Conservation (phyloP, 2,329 filamentous ascomycete genomes). For the Trichophyton rubrum region DNA sequence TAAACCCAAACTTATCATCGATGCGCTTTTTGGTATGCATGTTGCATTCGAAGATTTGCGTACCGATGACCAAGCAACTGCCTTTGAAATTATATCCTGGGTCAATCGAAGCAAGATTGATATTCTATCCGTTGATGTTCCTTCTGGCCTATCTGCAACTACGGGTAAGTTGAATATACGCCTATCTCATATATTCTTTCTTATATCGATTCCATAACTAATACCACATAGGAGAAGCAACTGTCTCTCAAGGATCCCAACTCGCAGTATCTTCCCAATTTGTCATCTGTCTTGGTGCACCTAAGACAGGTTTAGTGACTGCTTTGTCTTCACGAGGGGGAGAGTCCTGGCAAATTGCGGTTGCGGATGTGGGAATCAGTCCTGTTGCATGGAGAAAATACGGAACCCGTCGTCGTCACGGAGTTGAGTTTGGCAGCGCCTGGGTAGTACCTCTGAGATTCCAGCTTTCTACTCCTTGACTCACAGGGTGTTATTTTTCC, state of each 20-base stretch:
- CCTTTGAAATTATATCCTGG: constrained; percentile 87
- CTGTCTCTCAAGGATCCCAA: constrained; percentile 56
- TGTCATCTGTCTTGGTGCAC: constrained; percentile 74
- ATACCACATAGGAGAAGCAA: constrained; percentile 36
- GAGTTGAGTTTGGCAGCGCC: constrained; percentile 74
- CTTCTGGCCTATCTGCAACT: constrained; percentile 72
- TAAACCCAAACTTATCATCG: constrained; percentile 68
- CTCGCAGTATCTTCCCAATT: constrained; percentile 72
- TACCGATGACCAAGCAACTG: constrained; percentile 66
- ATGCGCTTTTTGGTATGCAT: constrained; percentile 76
- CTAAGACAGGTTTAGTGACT: constrained; percentile 70
- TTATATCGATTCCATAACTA: neutral
- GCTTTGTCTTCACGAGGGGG: constrained; percentile 54
- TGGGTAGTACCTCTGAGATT: constrained; percentile 66
- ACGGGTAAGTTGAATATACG: constrained; percentile 46
- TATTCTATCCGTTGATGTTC: constrained; percentile 78
- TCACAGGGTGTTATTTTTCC: neutral
- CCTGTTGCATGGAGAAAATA: constrained; percentile 76
- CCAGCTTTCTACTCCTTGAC: constrained; percentile 10
- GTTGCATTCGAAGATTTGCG: constrained; percentile 80
- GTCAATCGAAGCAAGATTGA: constrained; percentile 75
- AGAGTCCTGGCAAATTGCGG: constrained; percentile 57
- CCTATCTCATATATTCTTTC: constrained; percentile 33
- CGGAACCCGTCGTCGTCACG: constrained; percentile 65
- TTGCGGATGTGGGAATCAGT: constrained; percentile 77